phyloP scores from a whole-genome alignment of 2,329 filamentous ascomycete species.

The Malbranchea cinnamomea region DNA sequence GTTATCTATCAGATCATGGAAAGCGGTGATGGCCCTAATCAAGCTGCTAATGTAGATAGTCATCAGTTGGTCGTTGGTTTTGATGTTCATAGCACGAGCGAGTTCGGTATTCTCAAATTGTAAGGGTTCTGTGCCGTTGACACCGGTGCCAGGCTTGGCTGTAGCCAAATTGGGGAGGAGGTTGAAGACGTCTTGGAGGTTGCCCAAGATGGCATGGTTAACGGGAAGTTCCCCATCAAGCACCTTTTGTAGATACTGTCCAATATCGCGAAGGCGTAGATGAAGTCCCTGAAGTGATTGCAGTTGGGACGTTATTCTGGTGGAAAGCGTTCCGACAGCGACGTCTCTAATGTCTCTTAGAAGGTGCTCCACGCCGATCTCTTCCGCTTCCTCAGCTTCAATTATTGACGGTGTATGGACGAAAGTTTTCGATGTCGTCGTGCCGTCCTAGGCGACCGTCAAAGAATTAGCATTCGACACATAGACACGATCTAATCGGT shows the following conservation, averaged over 20 bases:
- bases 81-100: conserved; percentile 92
- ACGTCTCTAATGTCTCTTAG: conserved; percentile 97
- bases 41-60: conserved; percentile 92
- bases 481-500: conserved; percentile 2
- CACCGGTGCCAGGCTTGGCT: conserved; percentile 46
- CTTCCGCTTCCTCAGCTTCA: conserved; percentile 96
- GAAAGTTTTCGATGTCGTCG: conserved; percentile 91
- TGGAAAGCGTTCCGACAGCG: conserved; percentile 89
- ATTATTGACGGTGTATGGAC: conserved; percentile 97
- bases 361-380: conserved; percentile 96
- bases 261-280: conserved; percentile 85
- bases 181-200: conserved; percentile 99
- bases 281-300: conserved; percentile 95
- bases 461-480: conserved; percentile 1
- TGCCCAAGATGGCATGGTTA: conserved; percentile 93
- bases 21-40: conserved; percentile 94
- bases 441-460: conserved; percentile 57
- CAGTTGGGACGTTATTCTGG: conserved; percentile 91
- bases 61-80: conserved; percentile 99
- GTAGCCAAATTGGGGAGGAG: conserved; percentile 90
- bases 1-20: conserved; percentile 98
- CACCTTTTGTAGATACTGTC: conserved; percentile 89
- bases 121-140: conserved; percentile 43
- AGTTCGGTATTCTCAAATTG: conserved; percentile 62
- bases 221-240: conserved; percentile 83